Evolutionary conservation across 768 basidiomycete genomes (phyloP), one percentile per base, ranked within the genome.

Genomic region (Termitomyces sp.): DNA sequence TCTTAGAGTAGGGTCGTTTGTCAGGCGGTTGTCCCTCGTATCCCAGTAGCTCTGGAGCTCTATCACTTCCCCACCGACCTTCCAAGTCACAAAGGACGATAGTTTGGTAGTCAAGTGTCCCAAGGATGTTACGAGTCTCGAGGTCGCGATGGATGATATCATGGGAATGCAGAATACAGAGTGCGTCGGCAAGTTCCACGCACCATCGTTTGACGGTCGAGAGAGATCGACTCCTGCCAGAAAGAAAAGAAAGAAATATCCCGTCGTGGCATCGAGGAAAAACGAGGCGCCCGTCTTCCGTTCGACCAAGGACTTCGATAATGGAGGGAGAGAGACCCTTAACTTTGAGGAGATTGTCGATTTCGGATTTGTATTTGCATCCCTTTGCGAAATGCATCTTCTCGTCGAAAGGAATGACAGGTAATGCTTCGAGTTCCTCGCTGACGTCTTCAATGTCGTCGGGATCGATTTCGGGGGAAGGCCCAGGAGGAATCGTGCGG

Each of bases 91-190:
- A 56, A 7, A 56, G 25, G 16, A 52, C 20, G n/a, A 46, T 23
- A 7, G 27, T 25, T 29, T 52, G 16, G 1, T 7, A 32, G n/a
- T 52, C 54, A 15, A 2, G 6, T 0, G 54, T 33, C 3, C 9
- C 33, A n/a, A 55, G 46, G 20, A 55, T n/a, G 42, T 55, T 55
- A 13, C 54, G 41, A 2, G 3, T 20, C 11, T 45, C 33, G 6
- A 55, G 32, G 29, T 55, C 54, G 25, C 33, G 54, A 31, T 50
- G 54, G 33, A 55, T 39, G 47, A 50, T 55, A 29, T 38, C 27
- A 11, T 31, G 32, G 15, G 41, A 55, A 31, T 55, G 54, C 3
- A 55, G 42, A 20, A 38, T 44, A 11, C 54, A 31, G 23, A 55
- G 33, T 31, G 54, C 54, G 16, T 55, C 48, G 2, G 41, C 47